Evolutionary conservation across 2,329 filamentous ascomycete species (phyloP), one percentile per base, ranked within the genome.

Genomic region (Fusarium burgessii): DNA sequence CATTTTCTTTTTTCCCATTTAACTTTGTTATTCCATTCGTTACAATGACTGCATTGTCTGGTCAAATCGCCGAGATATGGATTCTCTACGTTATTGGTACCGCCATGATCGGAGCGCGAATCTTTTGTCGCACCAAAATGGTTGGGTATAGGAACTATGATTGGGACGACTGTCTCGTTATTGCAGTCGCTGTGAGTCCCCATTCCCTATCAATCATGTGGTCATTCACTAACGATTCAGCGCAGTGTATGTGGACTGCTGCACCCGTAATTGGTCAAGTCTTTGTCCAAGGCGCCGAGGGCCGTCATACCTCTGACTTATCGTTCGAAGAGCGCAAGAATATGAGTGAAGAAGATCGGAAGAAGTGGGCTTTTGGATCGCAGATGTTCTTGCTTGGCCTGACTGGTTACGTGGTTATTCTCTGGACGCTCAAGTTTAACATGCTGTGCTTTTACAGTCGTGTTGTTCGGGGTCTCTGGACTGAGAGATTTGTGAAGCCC

Each of bases 401-500:
- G 38, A 71, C 72, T 14, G 76, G 74, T 4, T 83, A 83, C 14
- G 73, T 78, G 14, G 64, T 77, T 15, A 77, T 82, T 32, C 72
- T 83, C 7, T 83, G 81, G 82, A 78, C 73, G 0, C 70, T 83
- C 56, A 83, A 82, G 61, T 72, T 83, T 35, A 82, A 81, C 70
- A 82, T 83, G 80, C 56, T 82, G 20, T 82, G 79, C 62, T 78
- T 83, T 18, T 83, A 82, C 58, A 72, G 74, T 17, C 79, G 81
- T 2, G 71, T 83, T 9, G 78, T 82, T 7, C 74, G 71, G 7
- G 77, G 78, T 0, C 59, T 82, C 1, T 80, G 78, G 77, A 78
- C 79, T 0, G 75, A 82, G 55, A 79, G 75, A 20, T 77, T 81
- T 29, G 76, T 83, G n/a, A 68, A 74, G 18, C 81, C 81, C 1